Conservation (phyloP, 2,329 filamentous ascomycete species). For the Gremmenia infestans region DNA sequence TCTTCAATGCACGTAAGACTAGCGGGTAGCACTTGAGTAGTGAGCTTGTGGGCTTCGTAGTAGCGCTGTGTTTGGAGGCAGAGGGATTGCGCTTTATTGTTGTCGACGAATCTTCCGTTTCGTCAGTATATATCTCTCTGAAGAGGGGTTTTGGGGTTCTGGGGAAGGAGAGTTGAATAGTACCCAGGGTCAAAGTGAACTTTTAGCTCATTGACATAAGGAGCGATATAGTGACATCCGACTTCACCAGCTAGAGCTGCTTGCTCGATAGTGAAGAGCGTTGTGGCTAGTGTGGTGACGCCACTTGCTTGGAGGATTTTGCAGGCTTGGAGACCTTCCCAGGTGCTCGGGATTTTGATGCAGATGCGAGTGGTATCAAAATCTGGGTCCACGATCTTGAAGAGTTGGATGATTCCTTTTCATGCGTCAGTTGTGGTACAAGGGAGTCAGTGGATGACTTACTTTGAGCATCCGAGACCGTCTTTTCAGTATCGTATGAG, state of each 20-base stretch:
- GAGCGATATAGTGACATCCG: constrained; percentile 57
- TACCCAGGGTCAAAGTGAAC: constrained; percentile 53
- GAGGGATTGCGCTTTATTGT: constrained; percentile 35
- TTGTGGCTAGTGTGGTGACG: constrained; percentile 57
- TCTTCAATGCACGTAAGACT: constrained; percentile 53
- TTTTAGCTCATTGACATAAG: constrained; percentile 61
- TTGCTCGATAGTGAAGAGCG: constrained; percentile 57
- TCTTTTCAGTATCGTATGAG: constrained; percentile 46
- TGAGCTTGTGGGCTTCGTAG: constrained; percentile 38
- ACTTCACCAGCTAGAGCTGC: constrained; percentile 53
- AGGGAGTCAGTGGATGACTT: constrained; percentile 16
- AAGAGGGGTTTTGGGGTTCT: no score
- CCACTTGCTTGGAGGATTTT: constrained; percentile 46
- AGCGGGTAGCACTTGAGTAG: constrained; percentile 50
- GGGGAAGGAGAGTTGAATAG: constrained; percentile 5
- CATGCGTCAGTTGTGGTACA: background rate
- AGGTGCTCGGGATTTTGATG: constrained; percentile 60
- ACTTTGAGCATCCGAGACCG: constrained; percentile 47
- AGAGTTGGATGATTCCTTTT: constrained; percentile 47
- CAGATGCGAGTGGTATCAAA: constrained; percentile 47
- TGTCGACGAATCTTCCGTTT: constrained; percentile 40
- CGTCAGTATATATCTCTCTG: background rate
- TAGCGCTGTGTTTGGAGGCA: constrained; percentile 49
- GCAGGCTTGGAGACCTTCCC: constrained; percentile 59
- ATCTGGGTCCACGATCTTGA: constrained; percentile 38